Evolutionary conservation across 495 filamentous ascomycete genomes (phyloP).

Genomic region (Xylaria cubensis): DNA sequence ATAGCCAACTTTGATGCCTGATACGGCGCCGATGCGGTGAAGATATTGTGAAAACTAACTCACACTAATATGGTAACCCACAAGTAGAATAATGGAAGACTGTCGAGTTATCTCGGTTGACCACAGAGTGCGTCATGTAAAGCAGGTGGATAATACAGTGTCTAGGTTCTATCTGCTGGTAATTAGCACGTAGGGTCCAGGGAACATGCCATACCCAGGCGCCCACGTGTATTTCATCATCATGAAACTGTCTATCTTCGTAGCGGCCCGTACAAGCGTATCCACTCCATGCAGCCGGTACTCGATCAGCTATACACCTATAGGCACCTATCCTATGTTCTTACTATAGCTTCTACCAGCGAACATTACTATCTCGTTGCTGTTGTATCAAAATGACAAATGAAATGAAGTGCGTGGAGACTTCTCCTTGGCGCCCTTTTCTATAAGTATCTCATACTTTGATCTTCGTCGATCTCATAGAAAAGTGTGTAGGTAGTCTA

Average conservation of each 20-base stretch:
- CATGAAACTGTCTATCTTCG: background rate
- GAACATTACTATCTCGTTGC: background rate
- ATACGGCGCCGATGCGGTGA: background rate
- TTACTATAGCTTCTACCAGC: background rate
- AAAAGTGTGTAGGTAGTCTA: background rate
- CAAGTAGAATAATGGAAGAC: background rate
- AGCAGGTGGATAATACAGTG: slow-evolving; percentile 8
- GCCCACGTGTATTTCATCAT: slow-evolving; percentile 14
- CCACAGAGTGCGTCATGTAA: background rate
- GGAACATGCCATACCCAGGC: background rate
- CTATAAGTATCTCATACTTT: background rate
- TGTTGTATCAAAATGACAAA: background rate
- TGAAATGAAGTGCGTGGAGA: background rate
- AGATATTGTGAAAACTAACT: slow-evolving; percentile 11
- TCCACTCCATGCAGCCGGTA: background rate
- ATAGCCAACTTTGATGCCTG: background rate
- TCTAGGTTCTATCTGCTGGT: background rate
- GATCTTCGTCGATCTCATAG: background rate
- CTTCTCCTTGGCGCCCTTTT: background rate
- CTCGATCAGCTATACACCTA: background rate
- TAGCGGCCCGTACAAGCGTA: slow-evolving; percentile 16
- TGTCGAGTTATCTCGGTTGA: slow-evolving; percentile 1
- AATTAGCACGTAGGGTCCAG: slow-evolving; percentile 4
- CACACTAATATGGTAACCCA: background rate
- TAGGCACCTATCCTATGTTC: background rate